A percentile compares a stretch with the other conserved stretches of the same genome.
Evolutionary conservation across 139 green algal species (phyloP).

Genomic region (Protoeuglena noctilucae): DNA sequence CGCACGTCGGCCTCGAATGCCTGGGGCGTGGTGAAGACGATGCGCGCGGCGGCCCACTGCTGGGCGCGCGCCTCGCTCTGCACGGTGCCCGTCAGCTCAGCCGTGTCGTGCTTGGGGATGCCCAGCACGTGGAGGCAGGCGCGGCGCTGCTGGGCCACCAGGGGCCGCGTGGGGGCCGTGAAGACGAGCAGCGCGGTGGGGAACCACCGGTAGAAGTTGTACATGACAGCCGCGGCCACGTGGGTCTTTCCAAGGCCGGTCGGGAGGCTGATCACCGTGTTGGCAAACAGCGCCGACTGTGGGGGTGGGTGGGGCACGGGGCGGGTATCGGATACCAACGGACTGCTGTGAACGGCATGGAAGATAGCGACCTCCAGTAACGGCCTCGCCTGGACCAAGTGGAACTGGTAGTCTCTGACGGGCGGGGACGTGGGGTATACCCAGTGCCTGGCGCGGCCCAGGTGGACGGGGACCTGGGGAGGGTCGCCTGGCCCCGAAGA

Average conservation of each 20-base stretch:
- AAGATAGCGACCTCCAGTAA: too few species aligned
- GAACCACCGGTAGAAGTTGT: conserved; percentile 89
- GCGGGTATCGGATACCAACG: too few species aligned
- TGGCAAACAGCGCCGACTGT: conserved; percentile 52
- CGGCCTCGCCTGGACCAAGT: too few species aligned
- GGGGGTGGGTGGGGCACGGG: conserved; percentile 22
- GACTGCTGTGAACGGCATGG: too few species aligned
- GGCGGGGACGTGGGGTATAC: background rate
- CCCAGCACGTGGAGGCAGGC: conserved; percentile 60
- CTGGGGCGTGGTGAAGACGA: conserved; percentile 87
- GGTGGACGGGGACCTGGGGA: background rate
- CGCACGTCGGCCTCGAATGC: conserved; percentile 71
- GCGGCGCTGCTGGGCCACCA: conserved; percentile 80
- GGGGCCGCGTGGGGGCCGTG: conserved; percentile 71
- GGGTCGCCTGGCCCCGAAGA: too few species aligned
- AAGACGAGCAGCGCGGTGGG: conserved; percentile 84
- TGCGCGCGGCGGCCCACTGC: conserved; percentile 39
- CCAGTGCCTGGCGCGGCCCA: background rate
- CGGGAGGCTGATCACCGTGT: conserved; percentile 86
- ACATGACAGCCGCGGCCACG: conserved; percentile 84
- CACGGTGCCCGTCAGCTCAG: conserved; percentile 19
- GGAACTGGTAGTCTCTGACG: background rate
- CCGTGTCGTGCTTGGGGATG: conserved; percentile 30
- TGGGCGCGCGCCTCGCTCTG: conserved; percentile 18
- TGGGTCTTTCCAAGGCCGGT: conserved; percentile 93